Evolutionary conservation across 2,329 filamentous ascomycete genomes (phyloP).

Genomic region (Pleurostoma richardsiae): DNA sequence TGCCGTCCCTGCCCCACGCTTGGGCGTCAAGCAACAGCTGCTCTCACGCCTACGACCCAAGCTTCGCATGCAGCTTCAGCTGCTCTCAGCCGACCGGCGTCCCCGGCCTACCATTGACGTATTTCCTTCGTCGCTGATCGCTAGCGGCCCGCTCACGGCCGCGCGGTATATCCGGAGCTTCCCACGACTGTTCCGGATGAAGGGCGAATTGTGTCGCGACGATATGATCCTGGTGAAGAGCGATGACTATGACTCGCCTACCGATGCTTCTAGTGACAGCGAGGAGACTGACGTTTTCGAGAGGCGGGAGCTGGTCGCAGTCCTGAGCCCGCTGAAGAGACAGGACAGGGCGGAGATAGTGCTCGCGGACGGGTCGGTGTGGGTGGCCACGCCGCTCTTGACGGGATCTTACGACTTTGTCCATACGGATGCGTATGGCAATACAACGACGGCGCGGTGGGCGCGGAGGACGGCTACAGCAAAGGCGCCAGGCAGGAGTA

Average conservation of each 20-base stretch:
- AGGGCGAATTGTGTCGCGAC: slow-evolving; percentile 59
- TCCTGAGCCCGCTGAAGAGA: slow-evolving; percentile 58
- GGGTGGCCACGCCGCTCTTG: slow-evolving; percentile 46
- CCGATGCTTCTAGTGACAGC: slow-evolving; percentile 17
- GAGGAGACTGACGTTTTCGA: slow-evolving; percentile 38
- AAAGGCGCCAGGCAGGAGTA: slow-evolving; percentile 4
- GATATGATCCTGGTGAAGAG: slow-evolving; percentile 70
- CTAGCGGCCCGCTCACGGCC: slow-evolving; percentile 45
- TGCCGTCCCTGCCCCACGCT: slow-evolving; percentile 60
- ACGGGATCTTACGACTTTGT: slow-evolving; percentile 64
- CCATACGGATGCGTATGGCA: slow-evolving; percentile 51
- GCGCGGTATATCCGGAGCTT: slow-evolving; percentile 56
- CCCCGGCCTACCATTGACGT: slow-evolving; percentile 68
- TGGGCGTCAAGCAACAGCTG: slow-evolving; percentile 57
- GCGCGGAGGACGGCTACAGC: slow-evolving; percentile 42
- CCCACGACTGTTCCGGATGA: slow-evolving; percentile 58
- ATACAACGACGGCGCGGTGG: slow-evolving; percentile 62
- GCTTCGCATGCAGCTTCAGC: slow-evolving; percentile 67
- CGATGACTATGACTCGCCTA: slow-evolving; percentile 52
- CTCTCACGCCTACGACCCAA: slow-evolving; percentile 63
- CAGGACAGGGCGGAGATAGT: slow-evolving; percentile 60
- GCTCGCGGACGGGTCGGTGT: slow-evolving; percentile 57
- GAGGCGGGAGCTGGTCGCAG: slow-evolving; percentile 53
- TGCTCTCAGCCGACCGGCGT: slow-evolving; percentile 53
- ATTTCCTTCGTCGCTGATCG: slow-evolving; percentile 61